Percentiles rank a stretch among this genome's conserved stretches.
Evolutionary conservation across 768 basidiomycete species (phyloP).

Genomic region (Phanerodontia chrysosporium): DNA sequence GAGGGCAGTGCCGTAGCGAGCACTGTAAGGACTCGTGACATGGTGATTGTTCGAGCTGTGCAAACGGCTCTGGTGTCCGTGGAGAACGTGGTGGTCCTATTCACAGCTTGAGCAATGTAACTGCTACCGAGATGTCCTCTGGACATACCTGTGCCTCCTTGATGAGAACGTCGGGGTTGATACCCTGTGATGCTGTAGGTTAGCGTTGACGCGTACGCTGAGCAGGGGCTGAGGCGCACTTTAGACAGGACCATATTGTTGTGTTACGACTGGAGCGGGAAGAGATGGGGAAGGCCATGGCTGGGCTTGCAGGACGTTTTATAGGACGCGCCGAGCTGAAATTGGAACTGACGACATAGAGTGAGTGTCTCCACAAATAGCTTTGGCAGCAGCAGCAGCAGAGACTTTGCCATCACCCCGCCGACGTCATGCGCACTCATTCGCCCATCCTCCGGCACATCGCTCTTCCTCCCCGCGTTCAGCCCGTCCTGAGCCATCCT

Average conservation of each 20-base stretch:
- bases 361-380: constrained; percentile 1
- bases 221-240: constrained; percentile 26
- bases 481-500: not conserved
- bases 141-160: constrained; percentile 45
- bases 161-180: constrained; percentile 66
- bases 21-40: constrained; percentile 47
- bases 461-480: not conserved
- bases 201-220: not conserved
- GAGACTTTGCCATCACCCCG: not conserved
- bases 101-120: not conserved
- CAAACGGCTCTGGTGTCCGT: constrained; percentile 27
- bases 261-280: too few relatives aligned
- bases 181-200: constrained; percentile 39
- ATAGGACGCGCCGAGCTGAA: not conserved
- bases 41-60: constrained; percentile 32
- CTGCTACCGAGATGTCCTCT: not conserved
- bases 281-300: not conserved
- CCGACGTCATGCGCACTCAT: not conserved
- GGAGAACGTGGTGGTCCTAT: not conserved
- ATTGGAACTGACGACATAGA: constrained; percentile 2
- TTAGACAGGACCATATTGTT: constrained; percentile 69
- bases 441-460: not conserved
- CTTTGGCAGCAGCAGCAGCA: too few relatives aligned
- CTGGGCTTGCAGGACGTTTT: not conserved
- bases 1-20: constrained; percentile 61